Conservation (phyloP, 768 basidiomycete species). For the Mrakia blollopis region DNA sequence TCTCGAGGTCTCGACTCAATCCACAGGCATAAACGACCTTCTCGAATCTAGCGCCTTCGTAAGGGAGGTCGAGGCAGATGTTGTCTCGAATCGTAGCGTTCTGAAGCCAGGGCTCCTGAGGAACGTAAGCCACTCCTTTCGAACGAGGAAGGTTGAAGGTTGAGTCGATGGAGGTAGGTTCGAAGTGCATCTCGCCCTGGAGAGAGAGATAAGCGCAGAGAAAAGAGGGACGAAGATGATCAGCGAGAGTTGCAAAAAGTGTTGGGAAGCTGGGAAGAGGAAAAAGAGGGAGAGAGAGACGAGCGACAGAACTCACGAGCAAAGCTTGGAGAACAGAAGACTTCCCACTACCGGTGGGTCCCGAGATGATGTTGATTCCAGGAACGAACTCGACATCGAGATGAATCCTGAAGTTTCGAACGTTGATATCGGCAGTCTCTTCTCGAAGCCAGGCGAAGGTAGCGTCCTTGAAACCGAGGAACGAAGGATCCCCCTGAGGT, state of each 20-base stretch:
- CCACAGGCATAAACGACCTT: constrained; percentile 38
- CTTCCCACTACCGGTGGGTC: constrained; percentile 44
- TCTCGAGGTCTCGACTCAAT: constrained; percentile 22
- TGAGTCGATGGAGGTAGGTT: constrained; percentile 40
- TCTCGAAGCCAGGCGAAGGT: constrained; percentile 39
- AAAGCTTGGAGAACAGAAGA: constrained; percentile 42
- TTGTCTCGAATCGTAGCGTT: constrained; percentile 50
- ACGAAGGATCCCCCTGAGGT: constrained; percentile 31
- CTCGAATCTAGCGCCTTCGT: constrained; percentile 34
- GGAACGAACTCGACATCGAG: constrained; percentile 44
- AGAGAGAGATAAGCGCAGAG: too few species aligned
- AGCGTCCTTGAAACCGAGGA: constrained; percentile 41
- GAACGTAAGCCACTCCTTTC: constrained; percentile 62
- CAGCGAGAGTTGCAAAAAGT: not conserved
- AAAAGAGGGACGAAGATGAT: not conserved
- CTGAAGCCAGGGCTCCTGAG: constrained; percentile 44
- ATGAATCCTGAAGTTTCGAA: constrained; percentile 41
- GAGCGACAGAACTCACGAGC: constrained; percentile 26
- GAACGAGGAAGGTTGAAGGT: constrained; percentile 66
- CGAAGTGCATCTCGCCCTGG: constrained; percentile 46
- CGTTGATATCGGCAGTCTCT: constrained; percentile 36
- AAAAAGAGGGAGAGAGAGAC: too few species aligned
- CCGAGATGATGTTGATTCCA: constrained; percentile 46
- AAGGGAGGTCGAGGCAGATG: constrained; percentile 42
- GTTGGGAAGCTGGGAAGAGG: too few species aligned